phyloP scores from a whole-genome alignment of 2,329 filamentous ascomycete species.

The Zasmidium angulare region DNA sequence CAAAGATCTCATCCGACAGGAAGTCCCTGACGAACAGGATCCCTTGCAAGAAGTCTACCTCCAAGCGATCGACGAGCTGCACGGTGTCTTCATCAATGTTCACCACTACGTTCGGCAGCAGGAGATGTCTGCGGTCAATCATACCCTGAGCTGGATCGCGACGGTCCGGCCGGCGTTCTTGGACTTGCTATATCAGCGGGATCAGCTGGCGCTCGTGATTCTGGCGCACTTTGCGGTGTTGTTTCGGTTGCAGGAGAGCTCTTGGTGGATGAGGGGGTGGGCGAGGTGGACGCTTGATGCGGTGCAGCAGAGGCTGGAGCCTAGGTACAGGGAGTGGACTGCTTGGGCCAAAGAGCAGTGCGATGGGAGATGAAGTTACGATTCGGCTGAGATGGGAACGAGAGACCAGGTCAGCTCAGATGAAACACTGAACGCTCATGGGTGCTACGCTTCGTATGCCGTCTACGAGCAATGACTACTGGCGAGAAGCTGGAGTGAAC shows the following conservation, averaged over 20 bases:
- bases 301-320: constrained; percentile 5
- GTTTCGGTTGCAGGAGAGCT: constrained; percentile 8
- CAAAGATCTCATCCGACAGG: constrained; percentile 4
- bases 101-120: background rate
- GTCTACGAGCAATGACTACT: too few species aligned
- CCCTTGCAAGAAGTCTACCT: constrained; percentile 4
- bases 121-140: background rate
- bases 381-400: too few species aligned
- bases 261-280: constrained; percentile 17
- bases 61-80: constrained; percentile 13
- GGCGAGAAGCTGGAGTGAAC: too few species aligned
- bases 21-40: background rate
- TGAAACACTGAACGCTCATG: too few species aligned
- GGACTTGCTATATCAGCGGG: constrained; percentile 11
- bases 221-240: constrained; percentile 17
- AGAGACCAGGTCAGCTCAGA: too few species aligned
- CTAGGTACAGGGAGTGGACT: constrained; percentile 10
- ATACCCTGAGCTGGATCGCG: constrained; percentile 12
- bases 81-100: constrained; percentile 12
- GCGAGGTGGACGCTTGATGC: constrained; percentile 16
- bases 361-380: background rate
- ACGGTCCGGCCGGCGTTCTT: constrained; percentile 2
- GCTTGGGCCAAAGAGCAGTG: constrained; percentile 9
- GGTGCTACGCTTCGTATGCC: too few species aligned
- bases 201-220: constrained; percentile 13